These are phyloP conservation scores for Cryptococcus sp. DNA, from an alignment of 1,284 basidiomycete species.

Conservation along the genomic window DNA sequence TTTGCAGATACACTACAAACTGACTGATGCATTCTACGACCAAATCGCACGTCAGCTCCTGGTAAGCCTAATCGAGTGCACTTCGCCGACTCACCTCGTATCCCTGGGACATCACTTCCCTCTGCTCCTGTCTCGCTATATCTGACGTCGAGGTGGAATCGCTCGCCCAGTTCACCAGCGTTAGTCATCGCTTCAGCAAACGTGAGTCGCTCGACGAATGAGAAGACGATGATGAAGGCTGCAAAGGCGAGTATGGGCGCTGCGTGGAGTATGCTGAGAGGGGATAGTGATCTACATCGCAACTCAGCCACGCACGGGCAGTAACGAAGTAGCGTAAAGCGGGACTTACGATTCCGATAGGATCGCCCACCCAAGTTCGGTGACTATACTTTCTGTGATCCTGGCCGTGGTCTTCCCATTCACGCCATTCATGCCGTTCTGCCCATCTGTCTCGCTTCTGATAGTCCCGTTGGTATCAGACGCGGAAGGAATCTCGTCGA, in stretches of 20 bases:
- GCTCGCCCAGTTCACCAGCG: conserved; percentile 30
- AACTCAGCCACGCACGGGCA: neutral
- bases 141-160: conserved; percentile 33
- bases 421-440: conserved; percentile 1
- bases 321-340: neutral
- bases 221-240: conserved; percentile 30
- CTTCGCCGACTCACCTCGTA: conserved; percentile 26
- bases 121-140: conserved; percentile 14
- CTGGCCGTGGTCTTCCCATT: conserved; percentile 20
- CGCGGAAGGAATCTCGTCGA: conserved; percentile 19
- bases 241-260: conserved; percentile 32
- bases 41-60: conserved; percentile 1
- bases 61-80: neutral
- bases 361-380: conserved; percentile 33
- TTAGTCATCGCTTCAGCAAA: conserved; percentile 18
- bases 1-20: conserved; percentile 10
- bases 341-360: conserved; percentile 34
- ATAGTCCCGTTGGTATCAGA: neutral
- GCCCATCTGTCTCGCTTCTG: neutral
- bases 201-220: conserved; percentile 24
- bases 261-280: conserved; percentile 32
- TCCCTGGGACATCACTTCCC: conserved; percentile 21
- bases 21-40: conserved; percentile 4
- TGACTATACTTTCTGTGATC: conserved; percentile 23
- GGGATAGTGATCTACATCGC: conserved; percentile 22